Evolutionary conservation across 441 rosid species (phyloP), one percentile per base, ranked within the genome.

Genomic region (Adansonia madagascariensis): DNA sequence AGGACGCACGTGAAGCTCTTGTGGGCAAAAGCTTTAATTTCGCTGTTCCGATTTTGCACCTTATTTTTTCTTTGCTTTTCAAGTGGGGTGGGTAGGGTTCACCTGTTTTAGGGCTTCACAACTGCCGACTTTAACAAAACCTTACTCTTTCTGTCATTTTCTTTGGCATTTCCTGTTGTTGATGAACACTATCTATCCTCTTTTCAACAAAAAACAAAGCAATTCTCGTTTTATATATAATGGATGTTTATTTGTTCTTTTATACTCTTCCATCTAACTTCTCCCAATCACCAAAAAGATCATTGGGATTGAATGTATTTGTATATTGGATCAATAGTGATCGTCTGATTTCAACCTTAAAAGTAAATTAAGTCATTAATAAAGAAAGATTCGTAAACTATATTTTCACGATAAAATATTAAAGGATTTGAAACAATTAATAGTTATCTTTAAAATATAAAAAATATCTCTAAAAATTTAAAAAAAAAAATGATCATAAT

Each of bases 41-140:
- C n/a, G 39, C 47, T 64, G 20, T 64, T 62, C 14, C 11, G 31
- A 35, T 63, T 39, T 64, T 64, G 22, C 69, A 64, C 47, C 69
- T 15, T 8, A 2, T 22, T 63, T 63, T 63, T n/a, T 64, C 6
- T 64, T 0, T n/a, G 0, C 24, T 35, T 15, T 35, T 39, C 10
- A 3, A 18, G 0, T 20, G 62, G 62, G 62, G 12, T 20, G 31
- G 31, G 31, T 27, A 27, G 0, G 8, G 1, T 7, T 18, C 24
- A 57, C 62, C 24, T 53, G n/a, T 41, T 65, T 65, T 65, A 43
- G 27, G 27, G 27, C 52, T 17, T 41, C 49, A 47, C 69, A 64
- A 64, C 47, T 15, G 22, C 31, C 27, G 0, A 7, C 60, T 55
- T 17, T 57, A 57, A 57, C 22, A 27, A 57, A 57, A 64, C 49